Conservation (phyloP, 2,329 filamentous ascomycete species). For the Botrytis fabae region DNA sequence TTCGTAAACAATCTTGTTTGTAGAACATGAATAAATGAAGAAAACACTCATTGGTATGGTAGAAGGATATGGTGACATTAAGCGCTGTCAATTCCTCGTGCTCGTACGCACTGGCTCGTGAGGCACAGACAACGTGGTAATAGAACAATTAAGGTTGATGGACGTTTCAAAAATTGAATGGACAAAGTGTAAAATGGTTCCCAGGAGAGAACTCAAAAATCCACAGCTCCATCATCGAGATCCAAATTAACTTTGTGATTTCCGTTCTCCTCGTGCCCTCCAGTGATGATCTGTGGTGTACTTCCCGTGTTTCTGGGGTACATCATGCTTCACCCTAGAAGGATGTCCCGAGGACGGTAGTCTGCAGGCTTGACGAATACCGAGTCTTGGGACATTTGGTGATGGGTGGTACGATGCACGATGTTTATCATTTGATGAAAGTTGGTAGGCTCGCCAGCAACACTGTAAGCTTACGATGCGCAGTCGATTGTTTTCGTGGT, state of each 20-base stretch:
- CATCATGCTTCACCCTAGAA: constrained; percentile 13
- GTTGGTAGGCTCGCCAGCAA: not conserved
- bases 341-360: not conserved
- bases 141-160: not conserved
- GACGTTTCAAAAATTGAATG: not conserved
- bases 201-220: not conserved
- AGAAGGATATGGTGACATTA: not conserved
- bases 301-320: constrained; percentile 1
- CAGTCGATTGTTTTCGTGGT: constrained; percentile 1
- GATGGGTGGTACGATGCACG: not conserved
- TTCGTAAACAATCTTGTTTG: not conserved
- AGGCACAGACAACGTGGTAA: not conserved
- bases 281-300: not conserved
- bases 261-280: not conserved
- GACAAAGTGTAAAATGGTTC: not conserved
- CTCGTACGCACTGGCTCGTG: not conserved
- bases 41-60: not conserved
- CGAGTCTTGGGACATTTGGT: constrained; percentile 2
- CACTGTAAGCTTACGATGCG: constrained; percentile 10
- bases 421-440: not conserved
- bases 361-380: constrained; percentile 16
- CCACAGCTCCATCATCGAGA: not conserved
- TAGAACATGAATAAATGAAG: constrained; percentile 1
- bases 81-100: constrained; percentile 3
- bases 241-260: too few relatives aligned